Evolutionary conservation across 2,329 filamentous ascomycete genomes (phyloP).

Genomic region (Orbilia quercus): DNA sequence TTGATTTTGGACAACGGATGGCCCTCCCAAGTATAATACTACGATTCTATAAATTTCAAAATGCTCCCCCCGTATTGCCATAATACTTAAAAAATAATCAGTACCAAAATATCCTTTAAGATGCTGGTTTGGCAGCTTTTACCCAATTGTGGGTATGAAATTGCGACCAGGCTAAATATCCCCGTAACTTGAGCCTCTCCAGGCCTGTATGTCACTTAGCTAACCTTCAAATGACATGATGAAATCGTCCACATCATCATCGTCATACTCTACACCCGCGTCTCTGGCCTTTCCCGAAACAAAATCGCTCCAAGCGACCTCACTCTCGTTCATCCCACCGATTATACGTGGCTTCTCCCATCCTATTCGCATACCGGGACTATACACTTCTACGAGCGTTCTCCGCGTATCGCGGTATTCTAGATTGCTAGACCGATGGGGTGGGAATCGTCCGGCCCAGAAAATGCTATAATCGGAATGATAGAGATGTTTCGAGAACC

Average conservation of each 20-base stretch:
- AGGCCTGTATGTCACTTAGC: too few species aligned
- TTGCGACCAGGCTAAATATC: too few species aligned
- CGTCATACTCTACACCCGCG: constrained; percentile 46
- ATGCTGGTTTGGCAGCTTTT: too few species aligned
- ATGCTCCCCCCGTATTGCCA: too few species aligned
- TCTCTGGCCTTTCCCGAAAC: constrained; percentile 18
- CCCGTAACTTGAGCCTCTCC: too few species aligned
- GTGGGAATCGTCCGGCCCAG: constrained; percentile 29
- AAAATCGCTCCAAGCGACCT: constrained; percentile 27
- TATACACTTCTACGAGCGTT: constrained; percentile 10
- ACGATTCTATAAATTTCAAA: too few species aligned
- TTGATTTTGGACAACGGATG: too few species aligned
- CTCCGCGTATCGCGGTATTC: not conserved
- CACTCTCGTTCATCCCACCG: constrained; percentile 20
- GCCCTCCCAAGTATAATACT: too few species aligned
- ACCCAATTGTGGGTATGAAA: too few species aligned
- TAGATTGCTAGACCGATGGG: constrained; percentile 1
- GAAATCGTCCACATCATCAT: constrained; percentile 51
- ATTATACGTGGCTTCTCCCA: constrained; percentile 13
- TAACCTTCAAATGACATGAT: constrained; percentile 31
- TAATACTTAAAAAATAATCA: too few species aligned
- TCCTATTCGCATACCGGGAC: constrained; percentile 18
- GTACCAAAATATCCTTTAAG: too few species aligned
- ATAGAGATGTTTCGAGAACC: constrained; percentile 11
- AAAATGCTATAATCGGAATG: constrained; percentile 38